Evolutionary conservation across 495 filamentous ascomycete genomes (phyloP).

Genomic region (Aspergillus cristatus): DNA sequence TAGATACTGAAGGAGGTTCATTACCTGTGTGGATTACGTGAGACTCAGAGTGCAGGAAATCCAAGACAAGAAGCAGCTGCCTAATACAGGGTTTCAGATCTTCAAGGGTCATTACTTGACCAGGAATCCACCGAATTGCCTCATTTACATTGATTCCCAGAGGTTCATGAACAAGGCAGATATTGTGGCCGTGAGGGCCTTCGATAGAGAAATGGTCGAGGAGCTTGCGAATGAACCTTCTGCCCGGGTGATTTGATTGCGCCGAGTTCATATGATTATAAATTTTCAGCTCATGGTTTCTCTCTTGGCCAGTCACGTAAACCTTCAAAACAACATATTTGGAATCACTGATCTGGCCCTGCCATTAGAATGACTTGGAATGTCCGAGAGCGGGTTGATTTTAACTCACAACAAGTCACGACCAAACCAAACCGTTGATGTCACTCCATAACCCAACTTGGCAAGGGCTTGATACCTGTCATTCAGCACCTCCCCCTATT

Average conservation of each 20-base stretch:
- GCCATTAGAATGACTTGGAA: background rate
- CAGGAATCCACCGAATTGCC: constrained; percentile 4
- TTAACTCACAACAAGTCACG: constrained; percentile 25
- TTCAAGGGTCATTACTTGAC: constrained; percentile 8
- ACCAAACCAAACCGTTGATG: constrained; percentile 43
- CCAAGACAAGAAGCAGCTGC: constrained; percentile 22
- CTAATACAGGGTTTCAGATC: constrained; percentile 12
- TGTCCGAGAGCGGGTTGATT: background rate
- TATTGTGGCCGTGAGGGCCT: constrained; percentile 18
- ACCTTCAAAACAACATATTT: constrained; percentile 15
- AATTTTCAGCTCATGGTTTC: constrained; percentile 9
- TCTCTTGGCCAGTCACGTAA: constrained; percentile 7
- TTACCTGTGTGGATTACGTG: constrained; percentile 35
- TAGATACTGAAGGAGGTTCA: too few species aligned
- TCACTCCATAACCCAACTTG: constrained; percentile 41
- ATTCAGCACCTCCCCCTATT: constrained; percentile 30
- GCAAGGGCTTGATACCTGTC: constrained; percentile 33
- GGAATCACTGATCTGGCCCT: constrained; percentile 3
- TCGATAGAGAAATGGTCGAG: constrained; percentile 15
- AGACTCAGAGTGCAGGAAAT: constrained; percentile 30
- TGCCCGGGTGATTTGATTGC: constrained; percentile 10
- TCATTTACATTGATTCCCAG: constrained; percentile 8
- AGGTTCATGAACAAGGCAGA: constrained; percentile 24
- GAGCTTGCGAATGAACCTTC: constrained; percentile 11
- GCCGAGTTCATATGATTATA: constrained; percentile 11